Evolutionary conservation across 768 basidiomycete species (phyloP).

Genomic region (Trametes villosa): DNA sequence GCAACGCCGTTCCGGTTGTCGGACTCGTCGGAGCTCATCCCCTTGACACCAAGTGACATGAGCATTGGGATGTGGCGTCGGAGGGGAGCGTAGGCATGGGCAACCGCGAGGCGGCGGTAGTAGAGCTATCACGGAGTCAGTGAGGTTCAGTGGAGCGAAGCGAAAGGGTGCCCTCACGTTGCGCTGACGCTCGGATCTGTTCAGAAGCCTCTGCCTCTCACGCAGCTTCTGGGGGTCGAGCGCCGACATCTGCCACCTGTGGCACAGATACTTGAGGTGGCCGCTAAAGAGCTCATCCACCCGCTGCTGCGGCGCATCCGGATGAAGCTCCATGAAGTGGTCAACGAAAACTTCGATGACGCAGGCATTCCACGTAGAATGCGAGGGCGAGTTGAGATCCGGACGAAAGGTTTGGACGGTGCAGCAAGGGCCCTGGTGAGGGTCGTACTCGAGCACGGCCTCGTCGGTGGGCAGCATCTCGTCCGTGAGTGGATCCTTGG

Average conservation of each 20-base stretch:
- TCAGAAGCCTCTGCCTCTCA: background rate
- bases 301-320: background rate
- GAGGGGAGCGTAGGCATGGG: background rate
- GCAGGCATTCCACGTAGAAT: background rate
- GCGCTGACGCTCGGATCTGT: background rate
- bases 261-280: background rate
- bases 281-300: background rate
- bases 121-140: background rate
- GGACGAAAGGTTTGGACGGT: background rate
- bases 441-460: background rate
- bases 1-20: background rate
- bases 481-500: background rate
- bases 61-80: background rate
- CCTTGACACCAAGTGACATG: background rate
- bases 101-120: background rate
- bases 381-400: background rate
- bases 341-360: background rate
- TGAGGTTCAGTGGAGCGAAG: background rate
- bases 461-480: background rate
- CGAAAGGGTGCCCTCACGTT: background rate
- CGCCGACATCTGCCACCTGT: background rate
- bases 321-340: background rate
- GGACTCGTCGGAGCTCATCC: background rate
- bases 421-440: background rate
- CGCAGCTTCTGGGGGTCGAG: background rate